phyloP scores from a whole-genome alignment of 2,329 filamentous ascomycete genomes.

The Dactylellina cionopaga region DNA sequence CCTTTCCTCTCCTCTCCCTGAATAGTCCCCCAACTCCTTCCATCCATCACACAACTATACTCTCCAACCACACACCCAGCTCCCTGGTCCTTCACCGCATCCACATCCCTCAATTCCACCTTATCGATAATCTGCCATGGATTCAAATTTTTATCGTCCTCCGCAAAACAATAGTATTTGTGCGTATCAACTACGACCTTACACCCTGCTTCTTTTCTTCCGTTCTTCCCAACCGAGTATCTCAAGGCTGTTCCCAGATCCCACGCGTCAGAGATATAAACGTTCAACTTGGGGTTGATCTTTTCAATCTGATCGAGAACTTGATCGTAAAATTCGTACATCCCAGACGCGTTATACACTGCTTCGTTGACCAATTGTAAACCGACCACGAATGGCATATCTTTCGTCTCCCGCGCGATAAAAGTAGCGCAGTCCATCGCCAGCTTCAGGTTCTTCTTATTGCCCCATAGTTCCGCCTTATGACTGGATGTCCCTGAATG shows the following conservation, averaged over 20 bases:
- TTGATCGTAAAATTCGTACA: conserved; percentile 70
- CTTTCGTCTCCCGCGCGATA: conserved; percentile 64
- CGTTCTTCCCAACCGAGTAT: conserved; percentile 63
- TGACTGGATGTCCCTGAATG: conserved; percentile 68
- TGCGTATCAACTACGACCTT: conserved; percentile 70
- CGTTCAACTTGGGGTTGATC: conserved; percentile 66
- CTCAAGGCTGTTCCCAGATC: conserved; percentile 63
- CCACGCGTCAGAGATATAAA: conserved; percentile 71
- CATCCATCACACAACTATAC: conserved; percentile 68
- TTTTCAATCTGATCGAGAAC: conserved; percentile 63
- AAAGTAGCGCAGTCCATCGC: conserved; percentile 65
- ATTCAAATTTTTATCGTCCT: conserved; percentile 65
- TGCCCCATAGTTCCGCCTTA: conserved; percentile 66
- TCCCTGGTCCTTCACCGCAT: conserved; percentile 59
- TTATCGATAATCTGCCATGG: conserved; percentile 67
- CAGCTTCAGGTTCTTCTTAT: conserved; percentile 62
- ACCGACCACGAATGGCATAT: conserved; percentile 65
- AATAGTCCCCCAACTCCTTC: conserved; percentile 65
- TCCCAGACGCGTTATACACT: conserved; percentile 64
- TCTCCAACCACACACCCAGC: conserved; percentile 67
- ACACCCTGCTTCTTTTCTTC: conserved; percentile 59
- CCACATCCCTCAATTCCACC: conserved; percentile 57
- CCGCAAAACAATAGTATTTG: conserved; percentile 70
- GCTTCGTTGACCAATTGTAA: conserved; percentile 71
- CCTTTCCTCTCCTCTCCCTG: conserved; percentile 62